Conservation (phyloP, 805 yeast species). For the Torulaspora microellipsoides region DNA sequence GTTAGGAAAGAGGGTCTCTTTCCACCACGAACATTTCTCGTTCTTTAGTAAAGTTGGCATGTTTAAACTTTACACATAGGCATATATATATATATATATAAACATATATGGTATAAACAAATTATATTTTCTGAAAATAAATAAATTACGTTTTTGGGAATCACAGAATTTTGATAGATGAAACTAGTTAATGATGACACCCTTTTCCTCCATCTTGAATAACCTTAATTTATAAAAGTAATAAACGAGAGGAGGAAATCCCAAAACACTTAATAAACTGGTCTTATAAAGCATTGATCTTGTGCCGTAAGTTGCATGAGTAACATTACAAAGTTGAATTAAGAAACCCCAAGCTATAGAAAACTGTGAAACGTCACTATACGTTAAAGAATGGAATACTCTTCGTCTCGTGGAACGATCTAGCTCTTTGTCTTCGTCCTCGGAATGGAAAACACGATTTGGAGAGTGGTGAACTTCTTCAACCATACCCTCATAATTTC, state of each 20-base stretch:
- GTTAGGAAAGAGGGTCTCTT: background rate
- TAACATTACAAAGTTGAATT: constrained; percentile 19
- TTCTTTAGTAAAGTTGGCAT: constrained; percentile 5
- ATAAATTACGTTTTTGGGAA: background rate
- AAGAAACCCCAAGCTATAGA: constrained; percentile 23
- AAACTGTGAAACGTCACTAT: constrained; percentile 21
- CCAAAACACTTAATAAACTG: constrained; percentile 16
- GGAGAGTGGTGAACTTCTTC: constrained; percentile 17
- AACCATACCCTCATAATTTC: constrained; percentile 5
- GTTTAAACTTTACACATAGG: background rate
- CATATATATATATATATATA: background rate
- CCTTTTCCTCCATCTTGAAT: constrained; percentile 8
- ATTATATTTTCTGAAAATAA: background rate
- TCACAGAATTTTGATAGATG: too few relatives aligned
- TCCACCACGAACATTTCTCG: constrained; percentile 8
- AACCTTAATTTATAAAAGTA: constrained; percentile 8
- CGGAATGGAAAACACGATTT: constrained; percentile 14
- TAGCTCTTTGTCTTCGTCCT: constrained; percentile 7
- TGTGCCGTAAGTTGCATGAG: constrained; percentile 19
- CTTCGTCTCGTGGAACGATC: constrained; percentile 10
- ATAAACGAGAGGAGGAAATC: constrained; percentile 18
- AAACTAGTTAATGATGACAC: constrained; percentile 8
- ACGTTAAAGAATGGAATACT: constrained; percentile 17
- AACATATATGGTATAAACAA: background rate
- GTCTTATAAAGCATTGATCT: constrained; percentile 17